Evolutionary conservation across 2,329 filamentous ascomycete species (phyloP), one percentile per base, ranked within the genome.

Genomic region (Drechmeria coniospora): DNA sequence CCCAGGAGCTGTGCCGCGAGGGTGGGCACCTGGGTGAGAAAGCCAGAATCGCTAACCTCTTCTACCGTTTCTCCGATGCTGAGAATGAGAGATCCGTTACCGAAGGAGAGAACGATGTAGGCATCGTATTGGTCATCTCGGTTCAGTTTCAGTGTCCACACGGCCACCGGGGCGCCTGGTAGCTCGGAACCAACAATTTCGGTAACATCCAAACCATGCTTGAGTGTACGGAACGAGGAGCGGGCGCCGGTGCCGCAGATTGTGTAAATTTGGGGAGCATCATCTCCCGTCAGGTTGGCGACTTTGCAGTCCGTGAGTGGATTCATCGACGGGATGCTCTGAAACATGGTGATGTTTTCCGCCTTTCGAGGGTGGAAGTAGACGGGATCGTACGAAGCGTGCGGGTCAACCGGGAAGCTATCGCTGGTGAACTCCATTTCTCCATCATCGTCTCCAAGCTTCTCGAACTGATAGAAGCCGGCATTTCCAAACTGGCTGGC

Each of bases 61-160:
- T 94, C 86, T 0, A 98, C 90, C 2, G 86, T 93, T 49, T 98
- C 90, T 4, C 87, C 90, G 38, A 98, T 94, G 44, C 84, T 92
- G 11, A 98, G 63, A 1, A 95, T 86, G 9, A 95, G 63, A 0
- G 90, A 98, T 17, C 75, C 79, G 41, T 92, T 92, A 21, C 77
- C 75, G 45, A 93, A 90, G 3, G 84, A 92, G 5, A 99, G 65
- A n/a, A 98, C 72, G 34, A 98, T 93, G 46, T 95, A 94, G 0
- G 83, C 79, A 53, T 98, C 87, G 38, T 77, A 92, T 40, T 87
- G 72, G 40, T 95, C 87, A 12, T 70, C 68, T 13, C 73, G 72
- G 21, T 74, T 79, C 25, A 92, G 60, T 50, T 93, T 94, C 1
- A 92, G 84, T 0, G 90, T 94, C 87, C 90, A 99, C 4, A 98